Base-by-base conservation (phyloP, 768 basidiomycete species). In the Mycena leptocephala region DNA sequence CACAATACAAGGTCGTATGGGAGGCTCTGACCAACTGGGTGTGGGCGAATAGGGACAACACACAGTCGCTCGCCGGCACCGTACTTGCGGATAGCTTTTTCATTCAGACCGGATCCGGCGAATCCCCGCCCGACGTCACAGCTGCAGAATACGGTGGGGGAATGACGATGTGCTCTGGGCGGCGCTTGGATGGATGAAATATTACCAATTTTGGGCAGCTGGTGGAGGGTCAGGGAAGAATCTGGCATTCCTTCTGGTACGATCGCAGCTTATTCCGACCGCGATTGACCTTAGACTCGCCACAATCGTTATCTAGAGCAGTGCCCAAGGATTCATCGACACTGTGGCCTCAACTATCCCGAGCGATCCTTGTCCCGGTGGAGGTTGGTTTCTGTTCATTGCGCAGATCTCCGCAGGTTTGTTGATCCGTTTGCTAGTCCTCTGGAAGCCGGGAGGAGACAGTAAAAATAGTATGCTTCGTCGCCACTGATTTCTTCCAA, bases 161-260 rank as follows among this genome's bases (percentile, higher is more conserved):
- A 59, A 70, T 48, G 69, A 70, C 32, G 69, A 70, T 20, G 22
- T 70, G 6, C 56, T 70, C 20, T 70, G 69, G 69, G 69, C 69
- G 9, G 39, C 69, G 20, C 39, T 59, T 26, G 35, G n/a, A 22
- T 70, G 69, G 69, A 11, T 70, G 56, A 59, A 46, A 46, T 61
- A 43, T 16, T 61, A 39, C 22, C 39, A 70, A 51, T 70, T 22
- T 30, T 46, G 39, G n/a, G 10, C 58, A 5, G 68, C 68, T 41
- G 14, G 10, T 14, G 65, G 48, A 67, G 37, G 13, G 30, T 30
- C 24, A 4, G 56, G 56, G 30, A 39, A 4, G n/a, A 24, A 33
- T 20, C 39, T n/a, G 58, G 24, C 37, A 9, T 58, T 13, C 35
- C 37, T 70, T 14, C 39, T 70, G 37, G 68, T 68, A 46, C 5